phyloP scores from a whole-genome alignment of 2,329 filamentous ascomycete genomes.

The Xylaria hypoxylon region DNA sequence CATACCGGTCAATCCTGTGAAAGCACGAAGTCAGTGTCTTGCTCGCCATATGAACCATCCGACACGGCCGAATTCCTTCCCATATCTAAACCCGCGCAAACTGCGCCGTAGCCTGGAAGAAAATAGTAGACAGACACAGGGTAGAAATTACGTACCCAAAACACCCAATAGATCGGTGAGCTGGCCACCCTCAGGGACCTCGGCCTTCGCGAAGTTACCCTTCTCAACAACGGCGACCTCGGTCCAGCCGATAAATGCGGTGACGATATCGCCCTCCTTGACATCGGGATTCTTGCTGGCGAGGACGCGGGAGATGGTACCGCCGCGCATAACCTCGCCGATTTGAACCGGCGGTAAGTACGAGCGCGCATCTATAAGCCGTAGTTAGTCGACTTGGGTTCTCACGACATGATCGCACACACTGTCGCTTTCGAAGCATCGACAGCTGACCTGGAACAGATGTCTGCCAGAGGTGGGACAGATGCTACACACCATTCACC shows the following conservation, averaged over 20 bases:
- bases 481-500: constrained; percentile 64
- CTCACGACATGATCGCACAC: background rate
- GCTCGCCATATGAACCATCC: background rate
- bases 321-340: constrained; percentile 75
- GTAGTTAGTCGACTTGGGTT: too few relatives aligned
- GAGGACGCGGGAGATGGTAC: constrained; percentile 69
- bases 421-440: background rate
- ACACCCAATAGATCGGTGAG: constrained; percentile 71
- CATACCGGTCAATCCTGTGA: constrained; percentile 70
- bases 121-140: background rate
- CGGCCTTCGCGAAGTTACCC: constrained; percentile 59
- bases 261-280: constrained; percentile 69
- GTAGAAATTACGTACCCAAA: constrained; percentile 55
- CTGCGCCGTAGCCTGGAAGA: background rate
- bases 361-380: constrained; percentile 59
- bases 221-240: constrained; percentile 71
- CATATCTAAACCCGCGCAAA: background rate
- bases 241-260: constrained; percentile 70
- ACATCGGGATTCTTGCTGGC: constrained; percentile 68
- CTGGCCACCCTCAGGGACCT: constrained; percentile 56
- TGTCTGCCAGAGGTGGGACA: too few relatives aligned
- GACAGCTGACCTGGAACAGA: too few relatives aligned
- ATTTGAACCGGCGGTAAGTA: constrained; percentile 77
- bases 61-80: background rate
- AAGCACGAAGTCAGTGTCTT: constrained; percentile 18